phyloP scores from a whole-genome alignment of 371 early-diverging fungal genomes.

The Rozella allomycis region DNA sequence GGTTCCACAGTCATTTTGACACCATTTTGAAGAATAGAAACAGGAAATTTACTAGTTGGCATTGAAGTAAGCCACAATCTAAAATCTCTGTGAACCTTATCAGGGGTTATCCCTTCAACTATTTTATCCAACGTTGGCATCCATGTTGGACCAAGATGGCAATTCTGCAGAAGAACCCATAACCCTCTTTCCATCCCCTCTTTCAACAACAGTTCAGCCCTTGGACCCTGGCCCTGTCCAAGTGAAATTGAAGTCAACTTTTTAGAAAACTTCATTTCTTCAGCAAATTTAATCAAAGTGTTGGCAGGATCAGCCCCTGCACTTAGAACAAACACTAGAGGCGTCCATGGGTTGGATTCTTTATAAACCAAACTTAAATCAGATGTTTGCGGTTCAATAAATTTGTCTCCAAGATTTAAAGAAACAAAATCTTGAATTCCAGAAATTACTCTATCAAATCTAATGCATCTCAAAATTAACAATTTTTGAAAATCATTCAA shows the following conservation, averaged over 20 bases:
- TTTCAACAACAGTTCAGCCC: slow-evolving; percentile 25
- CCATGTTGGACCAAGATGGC: slow-evolving; percentile 33
- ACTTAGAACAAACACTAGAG: slow-evolving; percentile 31
- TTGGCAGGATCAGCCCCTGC: slow-evolving; percentile 33
- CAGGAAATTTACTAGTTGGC: slow-evolving; percentile 33
- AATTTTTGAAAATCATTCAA: slow-evolving; percentile 19
- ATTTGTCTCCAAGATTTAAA: slow-evolving; percentile 19
- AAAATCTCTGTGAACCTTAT: slow-evolving; percentile 31
- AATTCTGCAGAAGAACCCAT: slow-evolving; percentile 33
- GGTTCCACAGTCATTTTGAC: slow-evolving; percentile 33
- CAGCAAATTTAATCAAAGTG: slow-evolving; percentile 29
- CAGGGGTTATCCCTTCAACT: slow-evolving; percentile 23
- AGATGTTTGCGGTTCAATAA: slow-evolving; percentile 30
- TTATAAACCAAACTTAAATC: slow-evolving; percentile 24
- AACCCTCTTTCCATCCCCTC: slow-evolving; percentile 30
- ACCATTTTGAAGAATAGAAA: slow-evolving; percentile 30
- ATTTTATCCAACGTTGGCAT: slow-evolving; percentile 29
- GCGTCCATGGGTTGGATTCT: slow-evolving; percentile 22
- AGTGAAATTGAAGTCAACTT: slow-evolving; percentile 24
- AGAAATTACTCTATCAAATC: slow-evolving; percentile 27
- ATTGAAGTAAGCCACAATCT: slow-evolving; percentile 31
- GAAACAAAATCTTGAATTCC: slow-evolving; percentile 31
- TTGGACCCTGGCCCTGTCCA: slow-evolving; percentile 34
- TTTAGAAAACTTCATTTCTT: slow-evolving; percentile 31
- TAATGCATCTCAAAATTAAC: slow-evolving; percentile 19